These are phyloP conservation scores for Cryptomeria japonica DNA, from an alignment of 75 land plant genomes.

Conservation along the genomic window DNA sequence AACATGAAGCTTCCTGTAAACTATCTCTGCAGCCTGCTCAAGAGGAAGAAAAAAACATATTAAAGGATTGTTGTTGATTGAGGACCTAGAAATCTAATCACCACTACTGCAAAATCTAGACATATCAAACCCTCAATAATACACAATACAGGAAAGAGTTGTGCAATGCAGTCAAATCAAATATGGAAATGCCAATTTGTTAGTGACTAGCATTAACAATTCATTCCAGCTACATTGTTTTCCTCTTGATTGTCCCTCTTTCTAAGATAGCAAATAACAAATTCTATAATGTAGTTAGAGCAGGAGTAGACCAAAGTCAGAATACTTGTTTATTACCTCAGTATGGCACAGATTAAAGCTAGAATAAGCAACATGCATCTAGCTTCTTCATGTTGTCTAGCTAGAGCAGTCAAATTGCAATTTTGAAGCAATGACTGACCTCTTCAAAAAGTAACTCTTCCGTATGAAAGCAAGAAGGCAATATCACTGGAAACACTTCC, in stretches of 20 bases:
- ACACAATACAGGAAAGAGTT: no score
- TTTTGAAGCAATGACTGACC: constrained; percentile 17
- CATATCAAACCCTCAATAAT: no score
- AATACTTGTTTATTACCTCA: background rate
- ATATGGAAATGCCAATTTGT: no score
- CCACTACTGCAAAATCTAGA: no score
- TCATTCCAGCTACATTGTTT: background rate
- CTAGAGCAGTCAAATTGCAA: background rate
- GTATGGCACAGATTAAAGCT: background rate
- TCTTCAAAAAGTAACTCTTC: constrained; percentile 34
- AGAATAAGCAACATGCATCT: background rate
- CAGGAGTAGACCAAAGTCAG: no score
- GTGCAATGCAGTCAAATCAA: no score
- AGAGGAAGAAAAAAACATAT: no score
- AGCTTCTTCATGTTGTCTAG: background rate
- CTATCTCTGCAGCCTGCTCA: constrained; percentile 20
- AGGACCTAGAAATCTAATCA: no score
- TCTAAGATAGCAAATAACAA: background rate
- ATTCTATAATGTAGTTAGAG: background rate
- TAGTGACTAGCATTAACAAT: background rate
- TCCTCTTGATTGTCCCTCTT: background rate
- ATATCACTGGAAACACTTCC: constrained; percentile 48
- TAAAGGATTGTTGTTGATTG: no score
- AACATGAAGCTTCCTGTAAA: constrained; percentile 27
- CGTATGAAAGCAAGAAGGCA: constrained; percentile 32